Evolutionary conservation across 306 rosid genomes (phyloP).

Genomic region (Cicer yamashitae): DNA sequence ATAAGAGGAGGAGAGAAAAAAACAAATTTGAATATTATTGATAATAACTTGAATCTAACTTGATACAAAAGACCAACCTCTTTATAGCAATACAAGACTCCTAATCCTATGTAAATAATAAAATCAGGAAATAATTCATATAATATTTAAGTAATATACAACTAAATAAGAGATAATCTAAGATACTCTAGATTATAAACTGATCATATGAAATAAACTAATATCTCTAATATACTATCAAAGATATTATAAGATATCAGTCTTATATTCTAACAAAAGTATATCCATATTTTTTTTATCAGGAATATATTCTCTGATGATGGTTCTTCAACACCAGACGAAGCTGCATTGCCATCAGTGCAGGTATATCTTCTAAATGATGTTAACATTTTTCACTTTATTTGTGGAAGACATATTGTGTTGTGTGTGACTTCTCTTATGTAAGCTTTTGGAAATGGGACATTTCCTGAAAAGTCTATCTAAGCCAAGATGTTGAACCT

Average conservation of each 20-base stretch:
- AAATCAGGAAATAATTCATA: background rate
- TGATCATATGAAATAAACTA: background rate
- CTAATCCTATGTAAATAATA: background rate
- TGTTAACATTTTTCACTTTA: conserved; percentile 18
- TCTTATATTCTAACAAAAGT: background rate
- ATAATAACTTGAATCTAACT: conserved; percentile 1
- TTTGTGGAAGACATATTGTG: conserved; percentile 1
- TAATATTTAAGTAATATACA: background rate
- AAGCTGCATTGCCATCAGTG: conserved; percentile 65
- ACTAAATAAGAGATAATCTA: background rate
- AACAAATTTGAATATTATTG: background rate
- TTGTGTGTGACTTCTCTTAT: conserved; percentile 24
- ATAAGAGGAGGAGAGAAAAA: background rate
- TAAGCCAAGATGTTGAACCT: conserved; percentile 31
- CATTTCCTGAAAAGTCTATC: conserved; percentile 27
- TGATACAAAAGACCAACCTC: background rate
- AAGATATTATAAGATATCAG: background rate
- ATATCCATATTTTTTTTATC: conserved; percentile 38
- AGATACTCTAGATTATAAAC: background rate
- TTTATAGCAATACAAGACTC: background rate
- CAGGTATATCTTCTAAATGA: conserved; percentile 56
- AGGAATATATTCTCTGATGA: conserved; percentile 94
- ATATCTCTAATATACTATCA: background rate
- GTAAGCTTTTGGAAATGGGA: conserved; percentile 9
- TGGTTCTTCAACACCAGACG: conserved; percentile 66